Conservation (phyloP, 2,329 filamentous ascomycete genomes). For the Colletotrichum truncatum region DNA sequence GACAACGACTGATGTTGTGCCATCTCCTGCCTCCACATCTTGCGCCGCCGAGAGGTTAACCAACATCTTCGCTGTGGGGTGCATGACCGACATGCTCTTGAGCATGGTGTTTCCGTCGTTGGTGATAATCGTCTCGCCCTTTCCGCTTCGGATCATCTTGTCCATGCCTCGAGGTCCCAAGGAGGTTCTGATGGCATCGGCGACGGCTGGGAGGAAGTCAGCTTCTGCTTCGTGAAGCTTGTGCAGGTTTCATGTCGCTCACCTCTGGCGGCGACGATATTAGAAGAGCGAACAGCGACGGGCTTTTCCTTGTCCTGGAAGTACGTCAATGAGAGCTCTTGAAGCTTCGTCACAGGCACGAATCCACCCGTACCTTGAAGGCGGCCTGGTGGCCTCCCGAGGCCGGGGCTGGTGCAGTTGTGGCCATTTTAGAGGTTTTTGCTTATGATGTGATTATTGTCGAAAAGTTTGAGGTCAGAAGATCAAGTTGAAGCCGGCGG, state of each 20-base stretch:
- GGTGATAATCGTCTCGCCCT: conserved; percentile 97
- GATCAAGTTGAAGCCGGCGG: conserved; percentile 10
- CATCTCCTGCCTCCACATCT: conserved; percentile 98
- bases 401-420: conserved; percentile 51
- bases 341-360: conserved; percentile 35
- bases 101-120: conserved; percentile 99
- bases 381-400: conserved; percentile 58
- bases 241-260: conserved; percentile 38
- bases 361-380: conserved; percentile 59
- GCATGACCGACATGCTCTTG: conserved; percentile 98
- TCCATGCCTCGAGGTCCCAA: conserved; percentile 97
- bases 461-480: neutral
- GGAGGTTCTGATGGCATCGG: conserved; percentile 97
- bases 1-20: conserved; percentile 97
- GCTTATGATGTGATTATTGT: neutral
- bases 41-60: conserved; percentile 97
- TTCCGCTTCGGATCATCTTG: conserved; percentile 98
- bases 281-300: conserved; percentile 92
- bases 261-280: conserved; percentile 98
- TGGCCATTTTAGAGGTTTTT: conserved; percentile 49
- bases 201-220: conserved; percentile 73
- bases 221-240: conserved; percentile 17
- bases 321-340: conserved; percentile 47
- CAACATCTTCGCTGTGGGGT: conserved; percentile 99
- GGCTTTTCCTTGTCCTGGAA: conserved; percentile 93